A percentile compares a stretch with the other conserved stretches of the same genome.
These are phyloP conservation scores for Clonostachys solani DNA, from an alignment of 2,329 filamentous ascomycete species.

Conservation along the genomic window DNA sequence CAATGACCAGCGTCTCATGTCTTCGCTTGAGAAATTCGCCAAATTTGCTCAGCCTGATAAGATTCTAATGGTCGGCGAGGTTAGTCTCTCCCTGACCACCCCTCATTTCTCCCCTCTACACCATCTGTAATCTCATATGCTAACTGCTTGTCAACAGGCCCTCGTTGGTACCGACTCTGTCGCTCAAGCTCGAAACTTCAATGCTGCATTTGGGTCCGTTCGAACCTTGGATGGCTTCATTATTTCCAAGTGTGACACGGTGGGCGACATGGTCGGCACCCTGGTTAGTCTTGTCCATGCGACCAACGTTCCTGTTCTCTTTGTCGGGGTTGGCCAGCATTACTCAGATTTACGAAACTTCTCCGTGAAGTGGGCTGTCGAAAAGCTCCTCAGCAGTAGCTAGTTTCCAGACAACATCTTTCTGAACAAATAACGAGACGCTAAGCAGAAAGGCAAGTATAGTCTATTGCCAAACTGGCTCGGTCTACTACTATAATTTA, in stretches of 20 bases:
- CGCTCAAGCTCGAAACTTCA: slow-evolving; percentile 94
- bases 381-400: slow-evolving; percentile 54
- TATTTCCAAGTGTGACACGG: slow-evolving; percentile 97
- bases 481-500: no score
- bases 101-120: background rate
- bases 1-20: slow-evolving; percentile 96
- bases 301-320: slow-evolving; percentile 92
- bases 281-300: slow-evolving; percentile 97
- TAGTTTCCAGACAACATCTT: slow-evolving; percentile 15
- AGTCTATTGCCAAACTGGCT: no score
- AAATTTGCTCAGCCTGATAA: slow-evolving; percentile 96
- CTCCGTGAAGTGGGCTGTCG: slow-evolving; percentile 66
- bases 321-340: slow-evolving; percentile 73
- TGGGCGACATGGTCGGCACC: slow-evolving; percentile 97
- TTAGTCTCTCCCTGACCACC: slow-evolving; percentile 13
- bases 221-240: slow-evolving; percentile 91
- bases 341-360: slow-evolving; percentile 66
- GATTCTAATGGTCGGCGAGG: slow-evolving; percentile 87
- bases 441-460: no score
- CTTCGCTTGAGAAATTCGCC: slow-evolving; percentile 92
- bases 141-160: slow-evolving; percentile 41
- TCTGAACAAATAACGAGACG: background rate
- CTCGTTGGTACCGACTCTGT: slow-evolving; percentile 95
- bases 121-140: background rate
- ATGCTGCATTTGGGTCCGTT: slow-evolving; percentile 79